Base-by-base conservation (phyloP, 176 grass and related monocot genomes). In the Puccinellia tenuiflora region DNA sequence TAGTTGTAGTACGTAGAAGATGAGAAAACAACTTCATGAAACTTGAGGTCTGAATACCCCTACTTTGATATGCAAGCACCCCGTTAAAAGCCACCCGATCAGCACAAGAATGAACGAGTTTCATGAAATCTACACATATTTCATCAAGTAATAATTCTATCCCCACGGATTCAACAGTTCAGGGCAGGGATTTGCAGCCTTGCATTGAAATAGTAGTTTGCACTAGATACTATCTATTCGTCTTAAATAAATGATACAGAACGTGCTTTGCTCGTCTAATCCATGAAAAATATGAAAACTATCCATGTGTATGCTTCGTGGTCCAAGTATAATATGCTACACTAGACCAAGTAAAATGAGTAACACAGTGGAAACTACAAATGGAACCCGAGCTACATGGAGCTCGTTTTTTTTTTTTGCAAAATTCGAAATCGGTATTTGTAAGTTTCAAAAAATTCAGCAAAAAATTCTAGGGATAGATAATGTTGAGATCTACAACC, bases 131-230 rank as follows among this genome's bases (percentile, higher is more conserved):
- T 56, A 66, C 28, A 54, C 43, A 76, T 25, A 11, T 33, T 82
- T 51, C 24, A 37, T 68, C 12, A 37, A 24, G 67, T 76, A 21
- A 13, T 75, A 86, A 81, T 31, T 86, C n/a, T 80, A 66, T 22
- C 35, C 4, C 31, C 24, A 66, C n/a, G 18, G 9, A 34, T 52
- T 50, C 22, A 13, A 61, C 29, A 31, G 52, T 22, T 48, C 15
- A 86, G 9, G 35, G 18, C 12, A 86, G 57, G 77, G 39, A 55
- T 53, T 74, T 6, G 8, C 20, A 74, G 65, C 31, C 43, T 73
- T 74, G 68, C 68, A 81, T 29, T 53, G 33, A 73, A 63, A 24
- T 47, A 24, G 18, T 20, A 34, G 42, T 62, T 79, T 59, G 12
- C 10, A 78, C 7, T 16, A 69, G 31, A 65, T 77, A 29, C 38